These are phyloP conservation scores for Aspergillus aculeatus DNA, from an alignment of 2,329 filamentous ascomycete genomes.

Conservation along the genomic window DNA sequence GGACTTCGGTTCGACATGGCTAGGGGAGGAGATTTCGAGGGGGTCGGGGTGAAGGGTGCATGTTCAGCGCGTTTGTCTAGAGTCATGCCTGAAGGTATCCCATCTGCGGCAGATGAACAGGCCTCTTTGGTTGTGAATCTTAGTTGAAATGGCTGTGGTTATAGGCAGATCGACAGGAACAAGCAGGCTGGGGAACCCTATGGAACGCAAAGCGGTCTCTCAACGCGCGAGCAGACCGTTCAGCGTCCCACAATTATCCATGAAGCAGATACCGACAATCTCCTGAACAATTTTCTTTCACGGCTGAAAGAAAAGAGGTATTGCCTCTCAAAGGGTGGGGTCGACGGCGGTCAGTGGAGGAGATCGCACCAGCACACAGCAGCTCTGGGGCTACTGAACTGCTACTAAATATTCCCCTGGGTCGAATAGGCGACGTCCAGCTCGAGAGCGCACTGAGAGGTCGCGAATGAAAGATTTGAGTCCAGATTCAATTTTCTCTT, in stretches of 20 bases:
- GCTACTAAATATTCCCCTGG: not conserved
- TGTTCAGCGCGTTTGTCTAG: slow-evolving; percentile 41
- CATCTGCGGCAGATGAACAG: slow-evolving; percentile 28
- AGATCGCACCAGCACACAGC: not conserved
- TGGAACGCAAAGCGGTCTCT: slow-evolving; percentile 55
- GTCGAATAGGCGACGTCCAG: not conserved
- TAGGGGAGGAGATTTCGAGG: slow-evolving; percentile 33
- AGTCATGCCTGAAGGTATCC: slow-evolving; percentile 38
- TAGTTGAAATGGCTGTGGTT: slow-evolving; percentile 12
- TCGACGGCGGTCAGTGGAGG: not conserved
- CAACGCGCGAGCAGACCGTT: slow-evolving; percentile 50
- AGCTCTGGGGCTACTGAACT: not conserved
- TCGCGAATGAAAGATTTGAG: not conserved
- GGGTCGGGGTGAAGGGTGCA: slow-evolving; percentile 37
- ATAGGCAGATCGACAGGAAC: slow-evolving; percentile 5
- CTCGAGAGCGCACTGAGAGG: not conserved
- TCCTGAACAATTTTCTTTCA: not conserved
- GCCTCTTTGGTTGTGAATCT: slow-evolving; percentile 15
- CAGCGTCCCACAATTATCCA: slow-evolving; percentile 51
- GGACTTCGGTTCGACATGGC: slow-evolving; percentile 32
- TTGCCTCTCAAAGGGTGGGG: not conserved
- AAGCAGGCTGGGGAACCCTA: slow-evolving; percentile 48
- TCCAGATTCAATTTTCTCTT: not conserved
- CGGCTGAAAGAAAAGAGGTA: not conserved
- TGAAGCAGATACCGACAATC: slow-evolving; percentile 30